phyloP scores from a whole-genome alignment of 306 rosid genomes.

The Vachellia pachyceras region DNA sequence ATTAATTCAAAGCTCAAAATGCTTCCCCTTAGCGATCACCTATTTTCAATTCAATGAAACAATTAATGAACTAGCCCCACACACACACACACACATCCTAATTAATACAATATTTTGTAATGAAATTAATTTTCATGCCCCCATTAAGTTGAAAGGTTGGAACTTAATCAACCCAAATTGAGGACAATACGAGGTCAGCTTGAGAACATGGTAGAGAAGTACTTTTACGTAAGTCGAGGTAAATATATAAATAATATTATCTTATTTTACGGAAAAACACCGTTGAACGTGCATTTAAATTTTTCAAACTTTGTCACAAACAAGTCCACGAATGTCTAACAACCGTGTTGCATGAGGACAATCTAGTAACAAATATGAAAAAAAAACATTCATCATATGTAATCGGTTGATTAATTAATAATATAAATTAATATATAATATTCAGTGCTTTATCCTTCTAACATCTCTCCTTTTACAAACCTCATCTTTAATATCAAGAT shows the following conservation, averaged over 20 bases:
- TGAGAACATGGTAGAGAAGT: no score
- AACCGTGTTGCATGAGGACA: not conserved
- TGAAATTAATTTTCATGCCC: constrained; percentile 19
- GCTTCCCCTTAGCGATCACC: no score
- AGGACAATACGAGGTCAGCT: not conserved
- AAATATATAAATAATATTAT: no score
- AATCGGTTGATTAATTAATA: not conserved
- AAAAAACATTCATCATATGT: not conserved
- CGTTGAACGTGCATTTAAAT: no score
- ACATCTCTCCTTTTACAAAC: not conserved
- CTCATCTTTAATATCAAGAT: not conserved
- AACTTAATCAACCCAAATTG: not conserved
- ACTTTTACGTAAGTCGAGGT: no score
- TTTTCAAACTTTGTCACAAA: no score
- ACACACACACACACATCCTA: no score
- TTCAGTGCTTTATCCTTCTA: no score
- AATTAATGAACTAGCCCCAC: not conserved
- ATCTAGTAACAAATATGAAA: not conserved
- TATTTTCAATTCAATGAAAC: not conserved
- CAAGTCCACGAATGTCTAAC: constrained; percentile 7
- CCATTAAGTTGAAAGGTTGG: constrained; percentile 15
- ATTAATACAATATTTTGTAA: not conserved
- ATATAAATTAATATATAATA: not conserved
- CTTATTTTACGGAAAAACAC: no score
- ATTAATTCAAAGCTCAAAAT: not conserved